A percentile compares a stretch with the other conserved stretches of the same genome.
These are phyloP conservation scores for Geotrichum reessii DNA, from an alignment of 1,139 yeast species.

Conservation along the genomic window DNA sequence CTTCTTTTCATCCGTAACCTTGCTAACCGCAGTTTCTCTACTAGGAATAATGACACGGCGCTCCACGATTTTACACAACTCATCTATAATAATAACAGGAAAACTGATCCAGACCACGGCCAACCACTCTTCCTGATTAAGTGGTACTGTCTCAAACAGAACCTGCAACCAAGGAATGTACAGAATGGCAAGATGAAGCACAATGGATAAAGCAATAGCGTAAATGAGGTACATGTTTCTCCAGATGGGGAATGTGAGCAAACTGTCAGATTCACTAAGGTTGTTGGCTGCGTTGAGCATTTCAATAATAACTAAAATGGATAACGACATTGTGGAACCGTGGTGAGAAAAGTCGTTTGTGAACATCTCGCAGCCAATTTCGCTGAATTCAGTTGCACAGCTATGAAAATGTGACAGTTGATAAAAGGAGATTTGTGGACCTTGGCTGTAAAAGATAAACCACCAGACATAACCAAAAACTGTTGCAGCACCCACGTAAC, in stretches of 20 bases:
- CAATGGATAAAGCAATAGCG: slow-evolving; percentile 37
- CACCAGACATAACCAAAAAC: slow-evolving; percentile 43
- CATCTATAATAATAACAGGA: slow-evolving; percentile 39
- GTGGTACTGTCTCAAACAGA: slow-evolving; percentile 36
- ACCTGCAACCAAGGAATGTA: slow-evolving; percentile 36
- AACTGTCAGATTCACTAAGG: slow-evolving; percentile 38
- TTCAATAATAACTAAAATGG: slow-evolving; percentile 40
- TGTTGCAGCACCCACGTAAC: slow-evolving; percentile 40
- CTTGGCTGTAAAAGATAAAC: slow-evolving; percentile 34
- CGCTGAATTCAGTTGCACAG: slow-evolving; percentile 33
- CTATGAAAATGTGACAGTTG: slow-evolving; percentile 38
- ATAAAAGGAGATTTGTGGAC: slow-evolving; percentile 36
- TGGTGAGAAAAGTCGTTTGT: slow-evolving; percentile 25
- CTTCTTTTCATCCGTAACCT: not conserved
- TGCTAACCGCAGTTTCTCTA: not conserved
- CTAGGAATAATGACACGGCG: slow-evolving; percentile 21
- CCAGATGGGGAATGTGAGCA: slow-evolving; percentile 39
- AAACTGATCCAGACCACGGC: slow-evolving; percentile 35
- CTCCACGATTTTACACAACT: slow-evolving; percentile 36
- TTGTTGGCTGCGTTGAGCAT: slow-evolving; percentile 42
- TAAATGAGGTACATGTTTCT: slow-evolving; percentile 36
- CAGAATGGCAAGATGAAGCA: slow-evolving; percentile 35
- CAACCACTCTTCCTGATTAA: slow-evolving; percentile 36
- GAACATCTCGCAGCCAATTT: slow-evolving; percentile 37
- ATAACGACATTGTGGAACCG: slow-evolving; percentile 40